Base-by-base conservation (phyloP, 1,284 basidiomycete species). In the Pterulicium gracile region DNA sequence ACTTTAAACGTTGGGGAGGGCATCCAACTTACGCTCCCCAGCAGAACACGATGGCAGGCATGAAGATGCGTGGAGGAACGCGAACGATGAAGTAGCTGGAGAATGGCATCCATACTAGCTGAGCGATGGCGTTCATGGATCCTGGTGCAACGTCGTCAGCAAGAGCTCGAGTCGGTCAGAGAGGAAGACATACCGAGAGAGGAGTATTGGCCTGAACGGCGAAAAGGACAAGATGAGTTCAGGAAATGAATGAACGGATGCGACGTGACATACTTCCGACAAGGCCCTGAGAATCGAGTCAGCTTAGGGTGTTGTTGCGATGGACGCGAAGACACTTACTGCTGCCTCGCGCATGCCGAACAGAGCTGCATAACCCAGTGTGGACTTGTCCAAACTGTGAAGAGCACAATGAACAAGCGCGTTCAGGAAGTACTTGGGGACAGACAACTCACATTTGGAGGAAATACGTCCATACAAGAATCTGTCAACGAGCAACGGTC, bases 61-160 rank as follows among this genome's bases (percentile, higher is more conserved):
- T 49, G 24, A 53, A 45, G 24, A 42, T 24, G n/a, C 52, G 36
- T 15, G 50, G 52, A 17, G 44, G 45, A 32, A 51, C 43, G 13
- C 52, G 45, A 15, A 53, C 52, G 17, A 53, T 24, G 7, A 53
- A 39, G 24, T 53, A 53, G 44, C 52, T 53, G 14, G 52, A 53
- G 22, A 51, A 49, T 3, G 52, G 52, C 44, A 47, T 46, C 52
- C 52, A 53, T 15, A 41, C 50, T 36, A 53, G 48, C 43, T 53
- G 50, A 21, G 46, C 50, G 39, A 53, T 51, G 35, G 52, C 52
- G 22, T 49, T 53, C 42, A 53, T 45, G 13, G 51, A 53, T 13
- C 51, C 51, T 43, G 45, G 19, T 15, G 22, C 41, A 13, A 13
- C 14, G 17, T 12, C 35, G 7, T 41, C 10, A 41, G 13, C 39